phyloP scores from a whole-genome alignment of 2,329 filamentous ascomycete species.

The Trichoderma lentiforme region DNA sequence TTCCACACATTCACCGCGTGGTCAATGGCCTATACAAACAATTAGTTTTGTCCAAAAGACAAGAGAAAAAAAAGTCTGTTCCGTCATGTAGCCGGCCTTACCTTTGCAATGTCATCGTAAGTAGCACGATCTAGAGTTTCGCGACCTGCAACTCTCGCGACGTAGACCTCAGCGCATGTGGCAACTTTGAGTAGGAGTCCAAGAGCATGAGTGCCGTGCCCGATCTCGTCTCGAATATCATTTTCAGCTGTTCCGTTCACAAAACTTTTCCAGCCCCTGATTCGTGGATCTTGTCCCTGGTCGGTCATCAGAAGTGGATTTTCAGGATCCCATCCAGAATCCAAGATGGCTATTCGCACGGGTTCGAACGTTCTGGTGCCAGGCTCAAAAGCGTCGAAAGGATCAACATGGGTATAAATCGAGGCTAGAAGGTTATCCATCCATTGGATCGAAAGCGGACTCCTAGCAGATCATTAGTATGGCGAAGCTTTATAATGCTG shows the following conservation, averaged over 20 bases:
- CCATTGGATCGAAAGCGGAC: neutral
- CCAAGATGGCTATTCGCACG: constrained; percentile 3
- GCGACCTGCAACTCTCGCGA: neutral
- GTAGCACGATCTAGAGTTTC: neutral
- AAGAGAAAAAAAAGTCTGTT: neutral
- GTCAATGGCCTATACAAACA: neutral
- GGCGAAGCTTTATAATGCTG: neutral
- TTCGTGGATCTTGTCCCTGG: neutral
- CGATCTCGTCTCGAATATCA: neutral
- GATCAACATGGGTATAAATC: neutral
- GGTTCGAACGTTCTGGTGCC: neutral
- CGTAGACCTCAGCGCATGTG: neutral
- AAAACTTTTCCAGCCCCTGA: neutral
- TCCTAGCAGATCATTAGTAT: neutral
- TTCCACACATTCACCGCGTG: neutral
- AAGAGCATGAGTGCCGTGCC: constrained; percentile 2
- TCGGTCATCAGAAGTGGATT: neutral
- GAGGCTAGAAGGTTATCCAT: neutral
- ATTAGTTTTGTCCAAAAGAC: neutral
- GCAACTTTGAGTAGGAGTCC: neutral
- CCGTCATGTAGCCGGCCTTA: neutral
- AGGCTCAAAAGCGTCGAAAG: neutral
- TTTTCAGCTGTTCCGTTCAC: neutral
- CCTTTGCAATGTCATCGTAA: neutral
- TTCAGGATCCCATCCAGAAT: neutral